A percentile compares a stretch with the other conserved stretches of the same genome.
phyloP scores from a whole-genome alignment of 257 asterid genomes.

The Fraxinus pennsylvanica region DNA sequence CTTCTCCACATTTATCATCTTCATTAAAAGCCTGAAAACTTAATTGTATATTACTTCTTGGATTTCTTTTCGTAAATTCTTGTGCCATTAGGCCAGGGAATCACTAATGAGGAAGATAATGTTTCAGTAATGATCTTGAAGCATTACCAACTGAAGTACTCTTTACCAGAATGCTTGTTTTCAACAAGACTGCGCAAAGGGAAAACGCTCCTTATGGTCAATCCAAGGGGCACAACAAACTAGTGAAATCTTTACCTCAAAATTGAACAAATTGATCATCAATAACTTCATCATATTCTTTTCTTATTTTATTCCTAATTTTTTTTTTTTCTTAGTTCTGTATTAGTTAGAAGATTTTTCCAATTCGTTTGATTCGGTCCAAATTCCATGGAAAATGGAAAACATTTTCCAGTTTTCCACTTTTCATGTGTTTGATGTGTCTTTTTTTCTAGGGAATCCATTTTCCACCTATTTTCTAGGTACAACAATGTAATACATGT shows the following conservation, averaged over 20 bases:
- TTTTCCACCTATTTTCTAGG: too few species aligned
- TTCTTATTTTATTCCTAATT: too few species aligned
- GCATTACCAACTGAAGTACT: slow-evolving; percentile 12
- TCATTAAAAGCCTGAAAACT: neutral
- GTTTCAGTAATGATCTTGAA: slow-evolving; percentile 16
- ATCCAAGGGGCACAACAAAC: slow-evolving; percentile 33
- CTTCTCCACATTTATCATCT: neutral
- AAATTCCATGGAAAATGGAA: too few species aligned
- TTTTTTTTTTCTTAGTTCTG: too few species aligned
- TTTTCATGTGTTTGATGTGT: too few species aligned
- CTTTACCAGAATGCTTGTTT: slow-evolving; percentile 14
- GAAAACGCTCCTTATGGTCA: slow-evolving; percentile 30
- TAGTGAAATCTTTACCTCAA: slow-evolving; percentile 15
- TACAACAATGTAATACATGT: too few species aligned
- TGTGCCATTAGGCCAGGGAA: slow-evolving; percentile 26
- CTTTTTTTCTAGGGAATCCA: too few species aligned
- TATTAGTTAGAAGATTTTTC: too few species aligned
- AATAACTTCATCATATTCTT: neutral
- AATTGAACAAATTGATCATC: slow-evolving; percentile 21
- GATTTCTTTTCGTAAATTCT: slow-evolving; percentile 14
- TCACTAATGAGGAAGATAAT: neutral
- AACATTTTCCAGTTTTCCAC: too few species aligned
- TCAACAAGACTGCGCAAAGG: slow-evolving; percentile 28
- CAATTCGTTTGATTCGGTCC: too few species aligned
- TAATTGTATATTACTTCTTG: slow-evolving; percentile 1